Conservation (phyloP, 177 flowering plant species). For the Vitis hybrid region DNA sequence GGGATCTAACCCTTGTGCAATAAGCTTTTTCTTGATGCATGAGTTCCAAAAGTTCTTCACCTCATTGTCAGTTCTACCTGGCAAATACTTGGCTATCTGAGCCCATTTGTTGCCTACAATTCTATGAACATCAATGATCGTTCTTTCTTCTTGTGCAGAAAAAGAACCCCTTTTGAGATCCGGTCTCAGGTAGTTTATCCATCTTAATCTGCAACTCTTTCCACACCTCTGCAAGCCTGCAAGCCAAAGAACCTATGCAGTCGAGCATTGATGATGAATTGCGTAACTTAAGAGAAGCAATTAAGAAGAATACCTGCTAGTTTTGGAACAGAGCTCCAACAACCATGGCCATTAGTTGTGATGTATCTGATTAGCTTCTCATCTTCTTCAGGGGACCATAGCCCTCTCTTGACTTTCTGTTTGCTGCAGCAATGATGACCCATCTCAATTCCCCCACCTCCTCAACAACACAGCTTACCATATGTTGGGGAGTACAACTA, state of each 20-base stretch:
- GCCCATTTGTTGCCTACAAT: slow-evolving; percentile 65
- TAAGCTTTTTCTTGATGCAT: slow-evolving; percentile 60
- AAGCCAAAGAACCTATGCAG: not conserved
- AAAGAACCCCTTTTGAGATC: slow-evolving; percentile 60
- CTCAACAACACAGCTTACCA: not conserved
- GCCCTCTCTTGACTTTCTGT: slow-evolving; percentile 55
- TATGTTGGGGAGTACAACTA: not conserved
- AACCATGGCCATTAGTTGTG: slow-evolving; percentile 48
- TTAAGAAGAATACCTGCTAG: slow-evolving; percentile 32
- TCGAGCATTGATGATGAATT: not conserved
- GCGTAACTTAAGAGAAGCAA: not conserved
- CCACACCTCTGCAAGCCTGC: slow-evolving; percentile 62
- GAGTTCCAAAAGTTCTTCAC: slow-evolving; percentile 71
- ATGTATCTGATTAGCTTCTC: slow-evolving; percentile 42
- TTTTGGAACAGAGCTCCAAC: slow-evolving; percentile 58
- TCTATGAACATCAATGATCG: slow-evolving; percentile 52
- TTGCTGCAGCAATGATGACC: slow-evolving; percentile 54
- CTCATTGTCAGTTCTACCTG: slow-evolving; percentile 67
- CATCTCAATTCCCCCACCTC: slow-evolving; percentile 13
- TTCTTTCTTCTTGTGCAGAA: slow-evolving; percentile 48
- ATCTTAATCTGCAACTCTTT: slow-evolving; percentile 61
- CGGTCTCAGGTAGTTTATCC: slow-evolving; percentile 65
- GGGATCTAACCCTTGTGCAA: slow-evolving; percentile 58
- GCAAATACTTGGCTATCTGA: slow-evolving; percentile 62
- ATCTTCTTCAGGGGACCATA: slow-evolving; percentile 65